Evolutionary conservation across 805 yeast genomes (phyloP).

Genomic region (Saccharomycopsis capsularis): DNA sequence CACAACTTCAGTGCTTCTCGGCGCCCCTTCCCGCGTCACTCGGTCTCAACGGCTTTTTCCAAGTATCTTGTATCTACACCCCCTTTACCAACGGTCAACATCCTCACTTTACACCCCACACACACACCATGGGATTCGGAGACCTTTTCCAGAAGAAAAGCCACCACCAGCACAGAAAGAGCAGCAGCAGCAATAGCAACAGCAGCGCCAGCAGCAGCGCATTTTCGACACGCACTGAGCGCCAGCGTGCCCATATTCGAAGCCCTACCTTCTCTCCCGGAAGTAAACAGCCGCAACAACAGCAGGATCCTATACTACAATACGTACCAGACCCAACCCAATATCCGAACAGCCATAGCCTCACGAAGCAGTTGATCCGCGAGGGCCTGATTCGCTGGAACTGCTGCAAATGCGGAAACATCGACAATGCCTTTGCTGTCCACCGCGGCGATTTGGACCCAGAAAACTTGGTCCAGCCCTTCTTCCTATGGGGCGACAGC

Average conservation of each 20-base stretch:
- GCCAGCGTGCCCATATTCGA: neutral
- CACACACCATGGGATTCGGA: slow-evolving; percentile 12
- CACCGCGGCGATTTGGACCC: slow-evolving; percentile 10
- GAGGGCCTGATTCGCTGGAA: slow-evolving; percentile 17
- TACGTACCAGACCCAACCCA: slow-evolving; percentile 7
- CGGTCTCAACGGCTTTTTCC: too few species aligned
- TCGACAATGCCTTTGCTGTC: slow-evolving; percentile 11
- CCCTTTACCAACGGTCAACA: too few species aligned
- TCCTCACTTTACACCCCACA: too few species aligned
- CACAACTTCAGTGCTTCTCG: too few species aligned
- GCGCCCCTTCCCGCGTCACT: too few species aligned
- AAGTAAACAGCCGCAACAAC: too few species aligned
- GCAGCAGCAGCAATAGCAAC: neutral
- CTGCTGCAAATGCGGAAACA: slow-evolving; percentile 19
- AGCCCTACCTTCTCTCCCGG: neutral
- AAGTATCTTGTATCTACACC: too few species aligned
- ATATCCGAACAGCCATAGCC: slow-evolving; percentile 13
- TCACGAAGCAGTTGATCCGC: slow-evolving; percentile 10
- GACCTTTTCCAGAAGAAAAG: slow-evolving; percentile 20
- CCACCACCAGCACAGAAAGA: slow-evolving; percentile 61
- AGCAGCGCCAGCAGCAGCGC: neutral
- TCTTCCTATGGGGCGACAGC: slow-evolving; percentile 20
- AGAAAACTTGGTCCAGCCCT: slow-evolving; percentile 16
- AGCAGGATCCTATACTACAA: neutral
- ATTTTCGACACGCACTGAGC: neutral